Conservation (phyloP, 2,329 filamentous ascomycete species). For the Paraconiothyrium brasiliense region DNA sequence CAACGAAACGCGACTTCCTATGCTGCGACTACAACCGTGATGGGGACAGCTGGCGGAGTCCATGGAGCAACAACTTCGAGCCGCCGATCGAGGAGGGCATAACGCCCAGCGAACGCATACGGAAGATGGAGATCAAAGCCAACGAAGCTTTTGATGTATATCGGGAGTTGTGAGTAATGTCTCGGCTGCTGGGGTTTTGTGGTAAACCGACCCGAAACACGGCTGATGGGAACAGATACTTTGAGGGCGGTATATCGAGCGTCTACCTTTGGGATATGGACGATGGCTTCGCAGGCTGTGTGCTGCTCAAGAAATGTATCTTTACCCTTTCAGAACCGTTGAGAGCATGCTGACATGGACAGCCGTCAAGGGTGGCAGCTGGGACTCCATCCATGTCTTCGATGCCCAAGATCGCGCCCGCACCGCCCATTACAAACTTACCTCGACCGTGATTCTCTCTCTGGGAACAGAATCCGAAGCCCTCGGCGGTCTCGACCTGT, state of each 20-base stretch:
- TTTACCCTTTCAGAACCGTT: conserved; percentile 21
- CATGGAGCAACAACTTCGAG: conserved; percentile 99
- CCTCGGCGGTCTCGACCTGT: conserved; percentile 88
- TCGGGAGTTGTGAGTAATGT: conserved; percentile 73
- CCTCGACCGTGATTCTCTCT: conserved; percentile 93
- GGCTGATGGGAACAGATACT: conserved; percentile 67
- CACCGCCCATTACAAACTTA: conserved; percentile 95
- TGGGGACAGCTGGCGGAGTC: conserved; percentile 95
- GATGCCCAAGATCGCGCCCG: conserved; percentile 93
- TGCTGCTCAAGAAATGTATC: conserved; percentile 91
- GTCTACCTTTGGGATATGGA: conserved; percentile 99
- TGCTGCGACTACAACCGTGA: conserved; percentile 99
- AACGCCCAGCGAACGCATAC: conserved; percentile 86
- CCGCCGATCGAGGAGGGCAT: conserved; percentile 86
- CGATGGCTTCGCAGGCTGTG: conserved; percentile 95
- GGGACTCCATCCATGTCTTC: conserved; percentile 99
- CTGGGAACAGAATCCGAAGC: conserved; percentile 74
- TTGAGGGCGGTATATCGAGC: conserved; percentile 93
- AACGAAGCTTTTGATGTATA: conserved; percentile 99
- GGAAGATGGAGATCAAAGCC: conserved; percentile 91
- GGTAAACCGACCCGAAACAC: conserved; percentile 3
- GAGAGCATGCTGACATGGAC: conserved; percentile 31
- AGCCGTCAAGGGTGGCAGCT: conserved; percentile 81
- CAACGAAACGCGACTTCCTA: conserved; percentile 92
- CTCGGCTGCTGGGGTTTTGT: not conserved